phyloP scores from a whole-genome alignment of 2,329 filamentous ascomycete genomes.

The Aspergillus sp. region DNA sequence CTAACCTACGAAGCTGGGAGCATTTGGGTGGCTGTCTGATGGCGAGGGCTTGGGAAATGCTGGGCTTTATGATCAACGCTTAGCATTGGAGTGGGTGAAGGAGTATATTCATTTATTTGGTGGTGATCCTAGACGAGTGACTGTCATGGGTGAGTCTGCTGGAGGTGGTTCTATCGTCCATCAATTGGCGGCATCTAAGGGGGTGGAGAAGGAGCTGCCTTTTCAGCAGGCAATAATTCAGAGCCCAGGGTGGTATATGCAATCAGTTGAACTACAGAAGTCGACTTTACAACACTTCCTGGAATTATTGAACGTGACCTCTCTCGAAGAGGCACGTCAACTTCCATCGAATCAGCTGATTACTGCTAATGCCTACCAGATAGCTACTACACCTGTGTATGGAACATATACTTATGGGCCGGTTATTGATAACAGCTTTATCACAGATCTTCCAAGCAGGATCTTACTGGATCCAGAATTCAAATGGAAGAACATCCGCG shows the following conservation, averaged over 20 bases:
- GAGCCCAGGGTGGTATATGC: constrained; percentile 44
- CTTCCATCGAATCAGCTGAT: constrained; percentile 45
- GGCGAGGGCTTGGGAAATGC: constrained; percentile 52
- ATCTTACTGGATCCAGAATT: constrained; percentile 49
- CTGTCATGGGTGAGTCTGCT: constrained; percentile 48
- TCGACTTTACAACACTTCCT: constrained; percentile 44
- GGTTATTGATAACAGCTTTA: constrained; percentile 53
- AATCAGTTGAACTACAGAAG: constrained; percentile 42
- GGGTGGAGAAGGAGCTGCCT: constrained; percentile 9
- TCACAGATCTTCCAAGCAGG: constrained; percentile 49
- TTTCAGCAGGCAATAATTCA: constrained; percentile 49
- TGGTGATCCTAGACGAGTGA: constrained; percentile 54
- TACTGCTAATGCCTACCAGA: constrained; percentile 48
- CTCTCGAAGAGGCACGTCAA: constrained; percentile 47
- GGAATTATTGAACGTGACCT: constrained; percentile 44
- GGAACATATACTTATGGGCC: constrained; percentile 52
- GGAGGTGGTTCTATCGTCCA: constrained; percentile 58
- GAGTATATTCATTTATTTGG: constrained; percentile 58
- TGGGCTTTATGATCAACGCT: constrained; percentile 56
- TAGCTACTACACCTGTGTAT: constrained; percentile 36
- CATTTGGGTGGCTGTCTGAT: constrained; percentile 53
- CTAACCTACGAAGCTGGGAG: constrained; percentile 40
- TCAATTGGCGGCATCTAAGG: constrained; percentile 54
- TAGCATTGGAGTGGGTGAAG: constrained; percentile 61
- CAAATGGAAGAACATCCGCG: constrained; percentile 18